A percentile compares a stretch with the other conserved stretches of the same genome.
These are phyloP conservation scores for Schizochytrium sp. DNA, from an alignment of 108 stramenopile genomes.

Conservation along the genomic window DNA sequence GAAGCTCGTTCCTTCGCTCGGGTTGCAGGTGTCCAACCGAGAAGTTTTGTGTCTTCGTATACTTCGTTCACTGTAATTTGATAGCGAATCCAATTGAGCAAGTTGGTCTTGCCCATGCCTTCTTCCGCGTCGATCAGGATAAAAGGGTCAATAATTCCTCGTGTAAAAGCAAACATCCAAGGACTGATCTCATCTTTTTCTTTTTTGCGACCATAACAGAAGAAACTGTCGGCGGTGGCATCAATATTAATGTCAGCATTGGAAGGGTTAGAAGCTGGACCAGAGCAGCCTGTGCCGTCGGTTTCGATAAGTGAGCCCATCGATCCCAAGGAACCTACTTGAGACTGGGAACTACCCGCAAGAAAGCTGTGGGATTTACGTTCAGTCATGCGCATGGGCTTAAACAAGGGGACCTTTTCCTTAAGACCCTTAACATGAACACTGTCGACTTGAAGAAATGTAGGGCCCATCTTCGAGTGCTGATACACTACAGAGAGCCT, in stretches of 20 bases:
- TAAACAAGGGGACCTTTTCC: conserved; percentile 42
- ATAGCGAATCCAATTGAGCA: not conserved
- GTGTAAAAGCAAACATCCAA: conserved; percentile 19
- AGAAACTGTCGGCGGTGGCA: not conserved
- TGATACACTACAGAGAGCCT: not conserved
- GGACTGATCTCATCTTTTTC: not conserved
- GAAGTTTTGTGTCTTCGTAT: conserved; percentile 37
- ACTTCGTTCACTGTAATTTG: not conserved
- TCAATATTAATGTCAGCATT: not conserved
- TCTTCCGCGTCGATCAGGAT: conserved; percentile 54
- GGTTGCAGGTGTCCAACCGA: conserved; percentile 16
- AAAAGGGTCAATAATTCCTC: conserved; percentile 34
- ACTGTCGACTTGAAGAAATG: conserved; percentile 17
- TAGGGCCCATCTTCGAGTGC: conserved; percentile 38
- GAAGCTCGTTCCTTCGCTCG: not conserved
- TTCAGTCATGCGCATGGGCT: conserved; percentile 39
- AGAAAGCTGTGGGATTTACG: conserved; percentile 28
- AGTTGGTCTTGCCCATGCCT: conserved; percentile 56
- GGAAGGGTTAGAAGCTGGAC: not conserved
- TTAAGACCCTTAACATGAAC: conserved; percentile 58
- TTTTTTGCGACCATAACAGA: not conserved
- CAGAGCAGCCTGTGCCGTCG: not conserved
- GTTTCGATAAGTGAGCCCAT: not conserved
- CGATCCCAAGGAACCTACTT: not conserved
- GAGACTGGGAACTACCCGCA: conserved; percentile 13